Conservation (phyloP, 805 yeast species). For the Wickerhamomyces rabaulensis region DNA sequence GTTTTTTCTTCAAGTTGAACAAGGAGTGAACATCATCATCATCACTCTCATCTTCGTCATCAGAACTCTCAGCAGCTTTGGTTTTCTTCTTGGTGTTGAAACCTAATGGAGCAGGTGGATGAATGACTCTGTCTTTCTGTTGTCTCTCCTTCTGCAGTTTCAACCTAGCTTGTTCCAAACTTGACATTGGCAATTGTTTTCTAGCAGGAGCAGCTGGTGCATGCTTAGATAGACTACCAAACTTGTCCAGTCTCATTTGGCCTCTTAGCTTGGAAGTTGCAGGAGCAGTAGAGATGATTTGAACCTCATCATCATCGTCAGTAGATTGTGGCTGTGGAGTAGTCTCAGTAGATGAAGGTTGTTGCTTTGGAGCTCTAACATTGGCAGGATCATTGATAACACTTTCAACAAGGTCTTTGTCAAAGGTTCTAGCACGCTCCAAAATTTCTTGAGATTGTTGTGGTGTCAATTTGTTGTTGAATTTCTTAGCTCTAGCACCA, state of each 20-base stretch:
- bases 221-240: constrained; percentile 30
- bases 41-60: constrained; percentile 31
- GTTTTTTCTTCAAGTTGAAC: constrained; percentile 23
- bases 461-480: constrained; percentile 63
- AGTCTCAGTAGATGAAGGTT: not conserved
- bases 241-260: constrained; percentile 33
- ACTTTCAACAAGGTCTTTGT: constrained; percentile 48
- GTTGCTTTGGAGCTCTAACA: constrained; percentile 26
- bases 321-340: not conserved
- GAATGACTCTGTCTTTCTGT: constrained; percentile 25
- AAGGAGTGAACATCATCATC: constrained; percentile 35
- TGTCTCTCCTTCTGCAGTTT: constrained; percentile 23
- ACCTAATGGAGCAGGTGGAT: constrained; percentile 46
- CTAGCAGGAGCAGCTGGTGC: constrained; percentile 23
- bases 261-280: constrained; percentile 9
- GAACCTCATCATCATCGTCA: constrained; percentile 7
- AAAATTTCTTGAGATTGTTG: constrained; percentile 63
- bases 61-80: constrained; percentile 22
- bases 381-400: constrained; percentile 39
- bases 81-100: constrained; percentile 36
- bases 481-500: constrained; percentile 60
- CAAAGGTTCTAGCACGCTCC: constrained; percentile 52
- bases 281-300: not conserved
- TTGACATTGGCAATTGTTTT: constrained; percentile 26
- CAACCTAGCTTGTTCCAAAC: constrained; percentile 34